Evolutionary conservation across 208 protist genomes (phyloP), one percentile per base, ranked within the genome.

Genomic region (Balamuthia mandrillaris): DNA sequence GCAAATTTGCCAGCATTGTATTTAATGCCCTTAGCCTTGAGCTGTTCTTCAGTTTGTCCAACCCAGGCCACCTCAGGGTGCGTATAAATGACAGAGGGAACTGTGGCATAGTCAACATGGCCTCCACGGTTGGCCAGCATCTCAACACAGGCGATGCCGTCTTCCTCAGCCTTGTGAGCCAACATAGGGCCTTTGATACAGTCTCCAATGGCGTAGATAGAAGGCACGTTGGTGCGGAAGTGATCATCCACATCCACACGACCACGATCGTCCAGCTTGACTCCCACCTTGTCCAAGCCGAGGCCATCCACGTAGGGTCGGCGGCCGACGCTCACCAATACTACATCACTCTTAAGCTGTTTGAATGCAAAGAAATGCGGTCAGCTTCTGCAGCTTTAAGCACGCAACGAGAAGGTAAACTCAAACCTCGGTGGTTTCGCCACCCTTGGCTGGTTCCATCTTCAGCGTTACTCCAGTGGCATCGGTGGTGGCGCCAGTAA

Each of bases 161-260:
- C 98, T 49, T 99, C 98, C 93, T 99, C 97, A 33, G 98, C 98
- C 94, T 99, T 99, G 96, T 99, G 98, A 5, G 98, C 98, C 5
- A 99, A 94, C 98, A 99, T 99, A 37, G 98, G 96, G 42, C 98
- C 98, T 65, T 93, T 93, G 42, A 99, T 96, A 37, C 97, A 95
- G 86, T 99, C 98, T 49, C 98, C 98, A 88, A 99, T 99, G 18
- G 98, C 98, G 90, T 97, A 99, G 74, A 99, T 95, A 84, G 84
- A 89, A 10, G 95, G 88, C 47, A 98, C 93, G 81, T 94, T 98
- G 58, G 98, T 99, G 77, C 95, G 88, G 84, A 98, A 98, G 89
- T 97, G 92, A 16, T 96, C 92, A 81, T 98, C 93, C 70, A 98
- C 96, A 83, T 91, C 91, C 12, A 99, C 93, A 82, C 96, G 95